These are phyloP conservation scores for Solanum appendiculatum DNA, from an alignment of 257 asterid genomes.

Conservation along the genomic window DNA sequence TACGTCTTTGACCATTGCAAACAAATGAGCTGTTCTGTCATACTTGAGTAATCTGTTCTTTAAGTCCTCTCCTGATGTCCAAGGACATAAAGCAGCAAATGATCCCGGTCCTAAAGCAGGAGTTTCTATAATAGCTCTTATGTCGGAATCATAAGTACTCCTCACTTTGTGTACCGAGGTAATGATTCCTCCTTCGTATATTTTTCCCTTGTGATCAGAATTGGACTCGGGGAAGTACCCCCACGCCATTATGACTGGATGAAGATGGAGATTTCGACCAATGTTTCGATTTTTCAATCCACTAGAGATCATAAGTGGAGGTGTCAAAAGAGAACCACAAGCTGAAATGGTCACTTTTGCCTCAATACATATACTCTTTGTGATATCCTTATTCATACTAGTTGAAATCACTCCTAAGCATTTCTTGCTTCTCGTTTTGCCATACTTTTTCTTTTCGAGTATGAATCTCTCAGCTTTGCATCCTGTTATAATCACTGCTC, in stretches of 20 bases:
- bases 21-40: conserved; percentile 55
- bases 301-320: conserved; percentile 63
- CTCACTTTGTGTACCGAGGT: conserved; percentile 57
- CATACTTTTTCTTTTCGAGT: conserved; percentile 4
- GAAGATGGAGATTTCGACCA: conserved; percentile 76
- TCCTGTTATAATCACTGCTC: conserved; percentile 69
- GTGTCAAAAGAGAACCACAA: conserved; percentile 76
- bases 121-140: conserved; percentile 47
- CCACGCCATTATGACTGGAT: conserved; percentile 91
- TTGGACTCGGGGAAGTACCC: conserved; percentile 61
- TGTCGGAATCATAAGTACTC: conserved; percentile 10
- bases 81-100: conserved; percentile 52
- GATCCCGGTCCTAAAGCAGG: conserved; percentile 60
- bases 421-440: conserved; percentile 14
- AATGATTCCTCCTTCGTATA: conserved; percentile 73
- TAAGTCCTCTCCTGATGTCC: conserved; percentile 47
- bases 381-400: conserved; percentile 19
- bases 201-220: conserved; percentile 36
- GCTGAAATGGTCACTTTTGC: conserved; percentile 73
- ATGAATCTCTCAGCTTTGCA: conserved; percentile 50
- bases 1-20: conserved; percentile 51
- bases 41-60: conserved; percentile 41
- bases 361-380: conserved; percentile 27
- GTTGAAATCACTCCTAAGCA: conserved; percentile 60
- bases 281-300: conserved; percentile 61